Evolutionary conservation across 352 stramenopile genomes (phyloP), one percentile per base, ranked within the genome.

Genomic region (Phytophthora agathidicida): DNA sequence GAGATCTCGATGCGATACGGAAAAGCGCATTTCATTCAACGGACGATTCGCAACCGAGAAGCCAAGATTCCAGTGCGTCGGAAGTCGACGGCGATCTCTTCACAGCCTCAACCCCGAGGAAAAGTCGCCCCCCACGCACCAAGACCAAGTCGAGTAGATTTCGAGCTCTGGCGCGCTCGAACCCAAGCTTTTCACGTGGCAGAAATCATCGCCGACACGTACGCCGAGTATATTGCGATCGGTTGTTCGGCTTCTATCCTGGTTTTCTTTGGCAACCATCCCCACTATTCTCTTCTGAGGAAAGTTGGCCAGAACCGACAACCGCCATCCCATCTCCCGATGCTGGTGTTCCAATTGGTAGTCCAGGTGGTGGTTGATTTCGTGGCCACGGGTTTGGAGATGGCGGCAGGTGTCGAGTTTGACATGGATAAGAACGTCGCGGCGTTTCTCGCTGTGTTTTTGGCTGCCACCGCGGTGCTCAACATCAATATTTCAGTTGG

Each of bases 141-240:
- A 19, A 23, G 41, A 3, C 20, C 46, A 7, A 22, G 28, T 28
- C 35, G 13, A 20, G 19, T 44, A 5, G 60, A 70, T 0, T 66
- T 61, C 24, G 48, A 70, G 5, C 5, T 62, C 3, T 60, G 55
- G 48, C 31, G 53, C 7, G 10, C 16, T 5, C 71, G 35, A 3
- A 8, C 58, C 32, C 46, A 66, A 38, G 46, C 47, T 7, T 70
- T 41, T 22, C 55, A 66, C 22, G 35, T 45, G 7, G 61, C 61
- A 1, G 54, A 70, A 17, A 51, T 57, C 20, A 70, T 62, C 39
- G 61, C 55, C 0, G 54, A 75, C 7, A 80, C 68, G 37, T 58
- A 60, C 16, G 61, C 65, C 10, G 74, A 80, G 49, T 83, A 83
- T 44, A 75, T 83, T 1, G 60, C 71, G 0, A 73, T 79, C 37